Conservation (phyloP, 805 yeast species). For the Saturnispora quitensis region DNA sequence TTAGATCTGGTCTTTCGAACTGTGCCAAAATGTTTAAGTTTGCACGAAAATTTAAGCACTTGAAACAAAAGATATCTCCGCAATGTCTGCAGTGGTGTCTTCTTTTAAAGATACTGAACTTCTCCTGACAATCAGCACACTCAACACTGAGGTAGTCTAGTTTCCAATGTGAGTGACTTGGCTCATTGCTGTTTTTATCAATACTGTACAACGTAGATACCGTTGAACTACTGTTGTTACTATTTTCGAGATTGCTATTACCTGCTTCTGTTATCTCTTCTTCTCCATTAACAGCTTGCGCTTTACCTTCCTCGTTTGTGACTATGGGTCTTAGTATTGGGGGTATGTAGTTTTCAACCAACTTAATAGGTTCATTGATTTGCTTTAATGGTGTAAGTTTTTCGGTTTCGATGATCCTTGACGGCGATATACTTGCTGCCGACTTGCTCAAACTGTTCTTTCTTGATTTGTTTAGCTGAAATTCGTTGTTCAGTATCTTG, state of each 20-base stretch:
- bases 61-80: slow-evolving; percentile 37
- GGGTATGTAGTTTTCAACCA: slow-evolving; percentile 38
- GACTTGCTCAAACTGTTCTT: background rate
- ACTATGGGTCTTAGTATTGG: slow-evolving; percentile 40
- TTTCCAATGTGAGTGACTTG: slow-evolving; percentile 46
- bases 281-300: background rate
- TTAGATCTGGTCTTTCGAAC: slow-evolving; percentile 23
- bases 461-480: background rate
- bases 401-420: slow-evolving; percentile 11
- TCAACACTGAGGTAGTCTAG: slow-evolving; percentile 31
- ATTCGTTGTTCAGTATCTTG: background rate
- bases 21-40: slow-evolving; percentile 28
- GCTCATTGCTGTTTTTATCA: slow-evolving; percentile 26
- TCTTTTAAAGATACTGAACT: slow-evolving; percentile 25
- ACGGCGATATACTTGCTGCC: slow-evolving; percentile 10
- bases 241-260: background rate
- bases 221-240: slow-evolving; percentile 3
- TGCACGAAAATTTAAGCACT: slow-evolving; percentile 24
- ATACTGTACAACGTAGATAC: slow-evolving; percentile 1
- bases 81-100: slow-evolving; percentile 47
- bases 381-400: slow-evolving; percentile 21
- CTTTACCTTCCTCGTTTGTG: background rate
- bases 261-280: background rate
- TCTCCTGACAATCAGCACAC: slow-evolving; percentile 28
- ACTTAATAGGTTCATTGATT: slow-evolving; percentile 37